A percentile compares a stretch with the other conserved stretches of the same genome.
Evolutionary conservation across 495 filamentous ascomycete species (phyloP).

Genomic region (Daldinia concentrica): DNA sequence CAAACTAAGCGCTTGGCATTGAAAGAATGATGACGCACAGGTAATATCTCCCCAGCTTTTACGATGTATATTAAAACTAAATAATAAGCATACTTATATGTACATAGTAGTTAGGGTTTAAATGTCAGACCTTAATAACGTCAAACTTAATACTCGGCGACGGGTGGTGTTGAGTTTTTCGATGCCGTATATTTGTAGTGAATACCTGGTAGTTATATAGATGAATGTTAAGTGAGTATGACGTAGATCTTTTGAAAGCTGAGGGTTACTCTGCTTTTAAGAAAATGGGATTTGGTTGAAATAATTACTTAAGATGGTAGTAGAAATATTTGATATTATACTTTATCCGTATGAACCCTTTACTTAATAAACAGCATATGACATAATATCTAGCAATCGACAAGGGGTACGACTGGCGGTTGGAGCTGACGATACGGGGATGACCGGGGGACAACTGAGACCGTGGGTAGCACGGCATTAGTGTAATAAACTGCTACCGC

Average conservation of each 20-base stretch:
- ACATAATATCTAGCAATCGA: slow-evolving; percentile 15
- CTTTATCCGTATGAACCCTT: not conserved
- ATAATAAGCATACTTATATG: too few species aligned
- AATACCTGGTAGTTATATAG: too few species aligned
- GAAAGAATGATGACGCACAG: not conserved
- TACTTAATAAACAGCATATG: slow-evolving; percentile 10
- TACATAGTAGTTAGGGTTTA: not conserved
- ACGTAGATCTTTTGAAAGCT: not conserved
- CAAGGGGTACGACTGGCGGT: not conserved
- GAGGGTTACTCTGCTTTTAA: too few species aligned
- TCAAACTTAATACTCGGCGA: not conserved
- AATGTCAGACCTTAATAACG: not conserved
- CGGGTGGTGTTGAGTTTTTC: not conserved
- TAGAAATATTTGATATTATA: not conserved
- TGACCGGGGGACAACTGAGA: slow-evolving; percentile 5
- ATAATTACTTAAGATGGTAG: not conserved
- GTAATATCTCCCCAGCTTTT: not conserved
- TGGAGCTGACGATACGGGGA: not conserved
- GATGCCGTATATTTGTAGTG: too few species aligned
- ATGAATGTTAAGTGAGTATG: not conserved
- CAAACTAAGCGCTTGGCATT: not conserved
- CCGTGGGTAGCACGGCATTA: slow-evolving; percentile 18
- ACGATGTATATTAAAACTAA: too few species aligned
- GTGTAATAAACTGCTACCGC: not conserved
- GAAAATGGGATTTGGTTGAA: too few species aligned